Conservation (phyloP, 345 rosid genomes). For the Melaleuca quinquenervia region DNA sequence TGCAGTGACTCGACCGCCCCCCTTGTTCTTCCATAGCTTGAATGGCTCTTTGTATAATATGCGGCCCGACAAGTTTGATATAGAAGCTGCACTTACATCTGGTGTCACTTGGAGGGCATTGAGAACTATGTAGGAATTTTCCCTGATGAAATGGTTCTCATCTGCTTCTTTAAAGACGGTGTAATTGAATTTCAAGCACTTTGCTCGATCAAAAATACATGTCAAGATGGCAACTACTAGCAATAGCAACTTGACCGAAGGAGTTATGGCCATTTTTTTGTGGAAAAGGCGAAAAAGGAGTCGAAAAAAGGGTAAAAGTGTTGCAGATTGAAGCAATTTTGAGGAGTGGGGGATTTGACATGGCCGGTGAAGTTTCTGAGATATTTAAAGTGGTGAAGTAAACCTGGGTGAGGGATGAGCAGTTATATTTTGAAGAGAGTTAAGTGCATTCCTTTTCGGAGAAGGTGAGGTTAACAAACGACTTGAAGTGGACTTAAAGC, state of each 20-base stretch:
- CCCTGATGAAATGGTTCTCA: not conserved
- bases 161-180: slow-evolving; percentile 2
- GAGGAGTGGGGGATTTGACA: not conserved
- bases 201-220: slow-evolving; percentile 4
- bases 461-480: not conserved
- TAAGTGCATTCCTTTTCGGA: not conserved
- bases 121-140: not conserved
- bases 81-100: slow-evolving; percentile 14
- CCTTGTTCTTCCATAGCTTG: slow-evolving; percentile 22
- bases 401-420: not conserved
- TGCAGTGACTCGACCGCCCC: not conserved
- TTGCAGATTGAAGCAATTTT: not conserved
- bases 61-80: slow-evolving; percentile 24
- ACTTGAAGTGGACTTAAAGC: not conserved
- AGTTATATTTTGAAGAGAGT: not conserved
- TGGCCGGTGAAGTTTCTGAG: not conserved
- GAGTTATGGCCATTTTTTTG: not conserved
- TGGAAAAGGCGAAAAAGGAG: not conserved
- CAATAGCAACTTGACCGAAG: not conserved
- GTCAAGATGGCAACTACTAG: not conserved
- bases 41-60: slow-evolving; percentile 18
- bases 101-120: slow-evolving; percentile 56
- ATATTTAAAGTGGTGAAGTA: not conserved
- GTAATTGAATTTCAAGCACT: slow-evolving; percentile 22
- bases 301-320: not conserved